Percentiles rank a stretch among this genome's conserved stretches.
phyloP scores from a whole-genome alignment of 495 filamentous ascomycete species.

The Glutinoglossum americanum region DNA sequence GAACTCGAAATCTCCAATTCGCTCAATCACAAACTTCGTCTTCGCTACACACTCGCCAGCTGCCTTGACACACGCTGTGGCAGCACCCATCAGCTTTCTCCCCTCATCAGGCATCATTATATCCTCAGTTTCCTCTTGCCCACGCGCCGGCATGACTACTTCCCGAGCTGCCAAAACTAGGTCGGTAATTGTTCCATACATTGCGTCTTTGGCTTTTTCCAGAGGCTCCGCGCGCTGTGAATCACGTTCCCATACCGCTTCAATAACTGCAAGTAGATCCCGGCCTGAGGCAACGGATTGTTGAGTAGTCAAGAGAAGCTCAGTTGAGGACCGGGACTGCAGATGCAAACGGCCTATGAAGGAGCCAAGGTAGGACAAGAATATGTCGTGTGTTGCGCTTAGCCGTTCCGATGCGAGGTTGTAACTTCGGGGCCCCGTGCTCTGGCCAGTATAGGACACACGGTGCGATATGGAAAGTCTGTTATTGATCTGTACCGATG shows the following conservation, averaged over 20 bases:
- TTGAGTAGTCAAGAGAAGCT: slow-evolving; percentile 52
- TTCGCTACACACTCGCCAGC: slow-evolving; percentile 81
- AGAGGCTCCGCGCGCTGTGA: slow-evolving; percentile 38
- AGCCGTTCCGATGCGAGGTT: slow-evolving; percentile 47
- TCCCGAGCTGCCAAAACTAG: slow-evolving; percentile 62
- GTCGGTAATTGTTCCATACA: slow-evolving; percentile 61
- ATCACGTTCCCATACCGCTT: slow-evolving; percentile 63
- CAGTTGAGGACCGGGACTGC: slow-evolving; percentile 68
- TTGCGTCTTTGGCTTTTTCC: slow-evolving; percentile 45
- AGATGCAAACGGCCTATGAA: slow-evolving; percentile 83
- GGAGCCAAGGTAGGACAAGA: slow-evolving; percentile 70
- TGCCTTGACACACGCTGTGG: slow-evolving; percentile 73
- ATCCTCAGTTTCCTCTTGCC: slow-evolving; percentile 41
- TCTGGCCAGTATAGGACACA: slow-evolving; percentile 21
- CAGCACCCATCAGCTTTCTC: slow-evolving; percentile 52
- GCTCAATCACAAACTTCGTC: slow-evolving; percentile 65
- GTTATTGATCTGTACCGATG: slow-evolving; percentile 14
- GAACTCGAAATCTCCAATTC: slow-evolving; percentile 86
- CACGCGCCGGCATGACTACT: slow-evolving; percentile 35
- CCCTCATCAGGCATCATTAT: slow-evolving; percentile 66
- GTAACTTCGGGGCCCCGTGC: slow-evolving; percentile 15
- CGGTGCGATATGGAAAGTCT: slow-evolving; percentile 34
- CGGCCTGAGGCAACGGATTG: slow-evolving; percentile 68
- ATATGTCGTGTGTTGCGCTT: slow-evolving; percentile 56
- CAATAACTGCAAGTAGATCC: slow-evolving; percentile 55